Conservation (phyloP, 257 asterid genomes). For the Solanum okadae region DNA sequence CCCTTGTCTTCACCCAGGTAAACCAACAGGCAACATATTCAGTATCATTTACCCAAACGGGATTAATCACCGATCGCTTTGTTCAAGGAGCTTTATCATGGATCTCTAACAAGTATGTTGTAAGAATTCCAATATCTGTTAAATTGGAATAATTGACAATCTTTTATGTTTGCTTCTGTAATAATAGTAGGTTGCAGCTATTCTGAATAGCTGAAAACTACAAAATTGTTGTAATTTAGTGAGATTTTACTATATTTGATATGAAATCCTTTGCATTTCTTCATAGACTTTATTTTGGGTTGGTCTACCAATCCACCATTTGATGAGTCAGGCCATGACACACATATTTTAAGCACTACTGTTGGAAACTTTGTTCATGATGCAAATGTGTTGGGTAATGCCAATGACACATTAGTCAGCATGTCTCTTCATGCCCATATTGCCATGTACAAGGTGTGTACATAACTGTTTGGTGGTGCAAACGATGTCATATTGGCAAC, state of each 20-base stretch:
- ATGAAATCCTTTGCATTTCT: background rate
- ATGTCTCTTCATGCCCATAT: slow-evolving; percentile 21
- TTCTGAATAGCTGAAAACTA: background rate
- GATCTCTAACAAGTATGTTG: slow-evolving; percentile 19
- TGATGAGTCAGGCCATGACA: slow-evolving; percentile 16
- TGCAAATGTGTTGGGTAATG: slow-evolving; percentile 7
- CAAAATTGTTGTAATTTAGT: background rate
- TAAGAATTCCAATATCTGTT: slow-evolving; percentile 19
- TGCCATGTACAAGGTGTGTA: slow-evolving; percentile 16
- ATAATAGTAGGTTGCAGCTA: background rate
- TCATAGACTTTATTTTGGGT: background rate
- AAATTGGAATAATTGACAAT: background rate
- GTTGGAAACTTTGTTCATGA: slow-evolving; percentile 12
- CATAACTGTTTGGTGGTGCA: background rate
- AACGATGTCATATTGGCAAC: slow-evolving; percentile 12
- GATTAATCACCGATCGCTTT: background rate
- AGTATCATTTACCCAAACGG: slow-evolving; percentile 7
- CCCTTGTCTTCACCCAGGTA: slow-evolving; percentile 11
- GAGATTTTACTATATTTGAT: background rate
- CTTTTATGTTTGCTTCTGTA: background rate
- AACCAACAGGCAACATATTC: slow-evolving; percentile 21
- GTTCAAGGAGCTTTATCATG: slow-evolving; percentile 28
- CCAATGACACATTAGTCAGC: slow-evolving; percentile 19
- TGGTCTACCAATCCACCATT: background rate
- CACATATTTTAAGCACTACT: slow-evolving; percentile 13